These are phyloP conservation scores for Suillus spraguei DNA, from an alignment of 768 basidiomycete species.

Conservation along the genomic window DNA sequence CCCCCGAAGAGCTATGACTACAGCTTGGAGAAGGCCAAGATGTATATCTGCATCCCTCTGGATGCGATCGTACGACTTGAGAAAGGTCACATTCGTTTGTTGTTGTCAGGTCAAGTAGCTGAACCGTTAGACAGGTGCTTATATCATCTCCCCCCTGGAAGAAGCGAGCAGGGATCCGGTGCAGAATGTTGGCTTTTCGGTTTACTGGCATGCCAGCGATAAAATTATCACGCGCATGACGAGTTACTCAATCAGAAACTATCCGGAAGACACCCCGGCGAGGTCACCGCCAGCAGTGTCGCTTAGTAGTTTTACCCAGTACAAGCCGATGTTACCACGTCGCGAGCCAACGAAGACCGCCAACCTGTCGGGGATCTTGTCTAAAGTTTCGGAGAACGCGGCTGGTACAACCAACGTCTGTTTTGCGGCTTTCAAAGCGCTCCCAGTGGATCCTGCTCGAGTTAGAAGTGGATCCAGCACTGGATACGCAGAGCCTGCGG, in stretches of 20 bases:
- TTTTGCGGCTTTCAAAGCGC: conserved; percentile 78
- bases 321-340: conserved; percentile 5
- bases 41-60: conserved; percentile 88
- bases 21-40: conserved; percentile 87
- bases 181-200: conserved; percentile 87
- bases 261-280: conserved; percentile 35
- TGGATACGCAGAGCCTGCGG: conserved; percentile 55
- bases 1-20: conserved; percentile 80
- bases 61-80: conserved; percentile 75
- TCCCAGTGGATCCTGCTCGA: conserved; percentile 68
- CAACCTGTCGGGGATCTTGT: conserved; percentile 36
- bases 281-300: not conserved
- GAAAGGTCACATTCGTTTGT: conserved; percentile 56
- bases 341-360: conserved; percentile 13
- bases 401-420: conserved; percentile 41
- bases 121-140: conserved; percentile 63
- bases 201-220: conserved; percentile 75
- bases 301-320: not conserved
- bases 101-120: not conserved
- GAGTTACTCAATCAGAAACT: conserved; percentile 87
- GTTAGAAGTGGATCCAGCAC: conserved; percentile 42
- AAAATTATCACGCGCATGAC: conserved; percentile 72
- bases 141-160: conserved; percentile 92
- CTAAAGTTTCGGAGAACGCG: conserved; percentile 38
- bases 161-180: conserved; percentile 85